Percentiles rank a stretch among this genome's conserved stretches.
phyloP scores from a whole-genome alignment of 2,329 filamentous ascomycete genomes.

The Fusarium palustre region DNA sequence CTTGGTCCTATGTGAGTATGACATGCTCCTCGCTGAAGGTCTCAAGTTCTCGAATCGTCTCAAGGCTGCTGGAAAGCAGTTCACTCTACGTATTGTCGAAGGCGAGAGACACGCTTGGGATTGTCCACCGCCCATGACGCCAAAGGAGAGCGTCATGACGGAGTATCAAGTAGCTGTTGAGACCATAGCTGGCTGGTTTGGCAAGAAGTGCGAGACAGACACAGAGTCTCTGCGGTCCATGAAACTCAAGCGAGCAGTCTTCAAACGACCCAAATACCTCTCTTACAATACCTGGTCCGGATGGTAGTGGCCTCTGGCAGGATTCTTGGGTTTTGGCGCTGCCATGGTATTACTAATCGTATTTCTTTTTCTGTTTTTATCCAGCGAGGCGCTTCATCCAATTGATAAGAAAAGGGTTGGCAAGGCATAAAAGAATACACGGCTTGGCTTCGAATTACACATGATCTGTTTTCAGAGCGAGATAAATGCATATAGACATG shows the following conservation, averaged over 20 bases:
- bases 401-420: constrained; percentile 21
- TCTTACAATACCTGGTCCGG: constrained; percentile 51
- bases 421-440: background rate
- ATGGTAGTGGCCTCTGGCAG: constrained; percentile 39
- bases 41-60: constrained; percentile 71
- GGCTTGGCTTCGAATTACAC: constrained; percentile 3
- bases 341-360: background rate
- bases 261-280: constrained; percentile 50
- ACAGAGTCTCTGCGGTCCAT: constrained; percentile 52
- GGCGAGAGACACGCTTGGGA: constrained; percentile 63
- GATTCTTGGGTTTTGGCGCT: background rate
- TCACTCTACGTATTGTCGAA: constrained; percentile 58
- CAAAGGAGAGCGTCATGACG: constrained; percentile 58
- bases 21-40: constrained; percentile 72
- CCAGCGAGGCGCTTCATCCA: constrained; percentile 33
- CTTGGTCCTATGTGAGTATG: constrained; percentile 72
- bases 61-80: constrained; percentile 48
- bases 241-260: constrained; percentile 49
- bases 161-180: constrained; percentile 60
- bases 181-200: constrained; percentile 57
- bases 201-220: constrained; percentile 54
- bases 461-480: constrained; percentile 3
- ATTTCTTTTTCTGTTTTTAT: constrained; percentile 9
- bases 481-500: constrained; percentile 21
- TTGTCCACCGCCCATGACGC: constrained; percentile 58